Evolutionary conservation across 257 asterid genomes (phyloP).

Genomic region (Solanum tarijense): DNA sequence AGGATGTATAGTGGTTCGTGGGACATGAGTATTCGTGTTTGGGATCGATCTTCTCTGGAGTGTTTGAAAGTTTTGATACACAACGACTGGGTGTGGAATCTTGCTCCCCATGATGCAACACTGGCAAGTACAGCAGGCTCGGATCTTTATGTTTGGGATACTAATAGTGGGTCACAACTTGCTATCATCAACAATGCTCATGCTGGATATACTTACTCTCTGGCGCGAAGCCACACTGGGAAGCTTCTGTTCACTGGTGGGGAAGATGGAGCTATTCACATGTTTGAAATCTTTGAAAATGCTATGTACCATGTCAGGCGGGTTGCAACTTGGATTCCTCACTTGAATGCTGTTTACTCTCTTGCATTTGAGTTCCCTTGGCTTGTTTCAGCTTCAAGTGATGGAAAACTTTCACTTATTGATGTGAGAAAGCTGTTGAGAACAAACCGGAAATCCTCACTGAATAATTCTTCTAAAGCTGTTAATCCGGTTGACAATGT

Average conservation of each 20-base stretch:
- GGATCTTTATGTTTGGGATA: constrained; percentile 69
- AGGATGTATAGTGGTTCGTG: constrained; percentile 91
- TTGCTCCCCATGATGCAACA: constrained; percentile 65
- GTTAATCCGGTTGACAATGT: constrained; percentile 21
- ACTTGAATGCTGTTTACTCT: constrained; percentile 56
- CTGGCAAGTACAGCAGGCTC: constrained; percentile 79
- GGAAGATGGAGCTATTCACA: constrained; percentile 85
- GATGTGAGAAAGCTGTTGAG: constrained; percentile 72
- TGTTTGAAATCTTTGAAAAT: constrained; percentile 56
- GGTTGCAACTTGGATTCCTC: constrained; percentile 85
- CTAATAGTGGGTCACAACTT: constrained; percentile 34
- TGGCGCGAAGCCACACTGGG: constrained; percentile 83
- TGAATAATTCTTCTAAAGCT: constrained; percentile 11
- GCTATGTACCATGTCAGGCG: constrained; percentile 18
- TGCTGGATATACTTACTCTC: constrained; percentile 50
- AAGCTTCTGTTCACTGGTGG: constrained; percentile 85
- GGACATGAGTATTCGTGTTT: constrained; percentile 83
- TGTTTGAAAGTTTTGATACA: constrained; percentile 65
- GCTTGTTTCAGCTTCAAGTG: constrained; percentile 87
- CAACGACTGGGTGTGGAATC: constrained; percentile 94
- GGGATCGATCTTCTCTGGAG: constrained; percentile 63
- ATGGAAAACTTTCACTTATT: constrained; percentile 72
- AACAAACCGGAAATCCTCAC: constrained; percentile 15
- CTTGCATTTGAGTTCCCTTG: constrained; percentile 95
- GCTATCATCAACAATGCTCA: constrained; percentile 34